Base-by-base conservation (phyloP, 495 filamentous ascomycete genomes). In the Penicillium robsamsonii region DNA sequence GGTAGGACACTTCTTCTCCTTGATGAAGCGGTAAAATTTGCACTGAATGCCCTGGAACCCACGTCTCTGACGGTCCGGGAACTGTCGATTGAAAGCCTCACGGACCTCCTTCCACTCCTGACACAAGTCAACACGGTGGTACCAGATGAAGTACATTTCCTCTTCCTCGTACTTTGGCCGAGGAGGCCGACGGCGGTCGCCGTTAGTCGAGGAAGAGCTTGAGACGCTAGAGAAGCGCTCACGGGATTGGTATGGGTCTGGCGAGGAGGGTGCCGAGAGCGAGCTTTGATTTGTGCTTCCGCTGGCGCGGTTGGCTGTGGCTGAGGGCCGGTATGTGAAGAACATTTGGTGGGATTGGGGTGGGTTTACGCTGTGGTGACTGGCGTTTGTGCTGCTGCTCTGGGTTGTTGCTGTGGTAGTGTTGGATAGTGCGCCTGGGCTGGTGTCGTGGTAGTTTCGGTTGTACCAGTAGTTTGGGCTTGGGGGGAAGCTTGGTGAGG, bases 111-210 rank as follows among this genome's bases (percentile, higher is more conserved):
- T 75, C 78, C 78, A 81, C 54, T 79, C 76, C 63, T 79, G 72
- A 52, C 72, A 71, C 35, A 80, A 70, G 55, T 81, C 78, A 20
- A 79, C 73, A n/a, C 78, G 78, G 62, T 79, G 75, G 57, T 81
- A 81, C 78, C 78, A 81, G 60, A 81, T 81, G 56, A 81, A 81
- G 64, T 77, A 76, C 68, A 77, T 76, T 50, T 81, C 77, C 61
- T 81, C 78, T 49, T 76, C 74, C 53, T 74, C 72, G 60, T 81
- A 81, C 59, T 77, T 79, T 27, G 76, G 77, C 0, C 77, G 71
- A 17, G 74, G 75, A 2, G 73, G 70, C 2, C 76, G 75, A n/a
- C 75, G 75, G 11, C 72, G 71, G 52, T 75, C 71, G n/a, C 62
- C 65, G 60, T 63, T 68, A n/a, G 56, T 35, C 0, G 40, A 44